Evolutionary conservation across 2,329 filamentous ascomycete genomes (phyloP), one percentile per base, ranked within the genome.

Genomic region (Penicillium janthinellum): DNA sequence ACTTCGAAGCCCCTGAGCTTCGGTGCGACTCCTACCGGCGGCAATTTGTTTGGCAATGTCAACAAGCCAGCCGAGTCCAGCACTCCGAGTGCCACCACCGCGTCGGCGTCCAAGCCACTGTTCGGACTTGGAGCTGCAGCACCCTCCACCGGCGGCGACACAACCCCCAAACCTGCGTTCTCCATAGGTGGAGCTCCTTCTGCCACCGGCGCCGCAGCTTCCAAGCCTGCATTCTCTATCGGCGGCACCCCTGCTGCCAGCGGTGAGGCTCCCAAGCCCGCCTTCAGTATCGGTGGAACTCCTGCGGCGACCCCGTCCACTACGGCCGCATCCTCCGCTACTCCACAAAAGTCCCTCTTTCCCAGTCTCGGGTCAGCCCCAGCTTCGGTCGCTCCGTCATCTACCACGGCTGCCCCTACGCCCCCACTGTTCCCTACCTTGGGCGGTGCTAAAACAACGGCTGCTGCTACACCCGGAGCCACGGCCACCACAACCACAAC

Each of bases 271-370:
- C 6, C 54, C 8, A 63, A 63, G 57, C 63, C 71, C 55, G 57
- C 68, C 20, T 73, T 73, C 62, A 62, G 67, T 28, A 64, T 72
- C 8, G 66, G 66, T 34, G 58, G 60, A 25, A 47, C 64, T 54
- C 41, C 58, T 48, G 17, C 61, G 39, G 48, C 63, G 8, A 38
- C 66, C 14, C 60, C 64, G 17, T 58, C 66, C 28, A 64, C 70
- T 15, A 60, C 70, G 17, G 62, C 69, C 20, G 58, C 72, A 41
- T 71, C 74, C 35, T 66, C 70, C 31, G 66, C 73, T 28, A 72
- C 73, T 38, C 71, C 73, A 14, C 71, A 74, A 62, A 75, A 75
- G 56, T 63, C 73, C 44, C 56, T 71, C n/a, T 77, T 77, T 61
- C 67, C 71, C 28, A 34, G 55, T 45, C 53, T 72, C 25, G 72